Evolutionary conservation across 257 asterid species (phyloP).

Genomic region (Plantago elongata): DNA sequence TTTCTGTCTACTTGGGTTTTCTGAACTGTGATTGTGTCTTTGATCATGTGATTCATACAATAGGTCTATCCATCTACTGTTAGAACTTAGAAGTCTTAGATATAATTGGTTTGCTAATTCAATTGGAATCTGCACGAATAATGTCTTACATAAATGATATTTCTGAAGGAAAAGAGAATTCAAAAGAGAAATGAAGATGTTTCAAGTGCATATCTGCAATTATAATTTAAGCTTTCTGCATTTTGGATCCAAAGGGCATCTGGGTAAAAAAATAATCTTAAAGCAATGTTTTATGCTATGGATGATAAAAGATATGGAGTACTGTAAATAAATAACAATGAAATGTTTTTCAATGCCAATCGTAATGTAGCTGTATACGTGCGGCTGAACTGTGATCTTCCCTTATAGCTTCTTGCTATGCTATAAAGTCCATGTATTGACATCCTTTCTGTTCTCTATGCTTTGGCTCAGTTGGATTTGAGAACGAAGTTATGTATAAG

Average conservation of each 20-base stretch:
- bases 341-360: not conserved
- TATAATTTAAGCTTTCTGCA: not conserved
- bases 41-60: no score
- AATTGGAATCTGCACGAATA: not conserved
- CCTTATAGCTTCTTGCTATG: slow-evolving; percentile 1
- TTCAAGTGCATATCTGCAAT: slow-evolving; percentile 7
- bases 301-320: not conserved
- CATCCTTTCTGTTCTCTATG: not conserved
- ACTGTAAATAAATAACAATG: not conserved
- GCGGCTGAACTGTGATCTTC: not conserved
- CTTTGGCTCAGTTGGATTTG: slow-evolving; percentile 64
- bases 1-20: no score
- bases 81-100: not conserved
- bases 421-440: not conserved
- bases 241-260: not conserved
- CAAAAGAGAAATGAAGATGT: not conserved
- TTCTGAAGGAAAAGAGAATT: no score
- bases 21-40: no score
- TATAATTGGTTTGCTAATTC: slow-evolving; percentile 4
- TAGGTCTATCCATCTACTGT: not conserved
- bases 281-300: not conserved
- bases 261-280: not conserved
- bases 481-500: slow-evolving; percentile 81
- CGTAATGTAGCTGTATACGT: not conserved
- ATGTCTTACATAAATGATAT: slow-evolving; percentile 1